Percentiles rank a stretch among this genome's conserved stretches.
These are phyloP conservation scores for Drechslerella stenobrocha DNA, from an alignment of 2,329 filamentous ascomycete genomes.

Conservation along the genomic window DNA sequence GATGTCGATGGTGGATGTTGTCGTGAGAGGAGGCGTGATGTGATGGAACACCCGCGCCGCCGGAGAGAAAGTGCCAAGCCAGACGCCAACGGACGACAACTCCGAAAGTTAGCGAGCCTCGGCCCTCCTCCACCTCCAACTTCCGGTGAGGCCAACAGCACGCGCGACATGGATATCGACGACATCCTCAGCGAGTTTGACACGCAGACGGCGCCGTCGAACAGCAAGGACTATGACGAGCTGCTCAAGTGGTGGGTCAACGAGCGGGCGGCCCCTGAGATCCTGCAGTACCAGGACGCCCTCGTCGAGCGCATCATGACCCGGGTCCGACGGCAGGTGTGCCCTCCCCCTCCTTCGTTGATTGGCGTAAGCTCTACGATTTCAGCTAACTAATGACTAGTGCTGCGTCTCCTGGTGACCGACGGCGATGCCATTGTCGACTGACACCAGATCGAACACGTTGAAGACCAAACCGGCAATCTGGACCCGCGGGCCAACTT, in stretches of 20 bases:
- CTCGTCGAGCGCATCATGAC: slow-evolving; percentile 82
- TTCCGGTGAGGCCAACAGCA: neutral
- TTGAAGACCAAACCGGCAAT: slow-evolving; percentile 76
- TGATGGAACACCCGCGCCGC: slow-evolving; percentile 4
- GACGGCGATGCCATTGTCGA: neutral
- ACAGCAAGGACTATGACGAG: slow-evolving; percentile 75
- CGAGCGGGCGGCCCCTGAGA: slow-evolving; percentile 83
- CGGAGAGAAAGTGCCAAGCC: neutral
- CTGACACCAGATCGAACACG: slow-evolving; percentile 63
- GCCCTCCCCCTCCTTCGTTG: neutral
- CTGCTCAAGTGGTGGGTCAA: slow-evolving; percentile 90
- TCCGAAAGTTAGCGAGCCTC: neutral
- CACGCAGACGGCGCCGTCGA: slow-evolving; percentile 61
- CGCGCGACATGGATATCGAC: slow-evolving; percentile 70
- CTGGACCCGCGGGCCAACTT: slow-evolving; percentile 93
- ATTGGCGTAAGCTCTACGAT: slow-evolving; percentile 31
- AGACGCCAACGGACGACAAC: too few species aligned
- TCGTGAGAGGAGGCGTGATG: neutral
- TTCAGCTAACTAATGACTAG: slow-evolving; percentile 49
- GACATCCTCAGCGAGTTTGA: slow-evolving; percentile 77
- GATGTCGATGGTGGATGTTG: slow-evolving; percentile 1
- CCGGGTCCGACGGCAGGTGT: slow-evolving; percentile 67
- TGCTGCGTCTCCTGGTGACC: slow-evolving; percentile 19
- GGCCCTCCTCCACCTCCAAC: neutral
- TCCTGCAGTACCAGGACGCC: slow-evolving; percentile 75